Conservation (phyloP, 1,284 basidiomycete species). For the Microbotryum saponariae region DNA sequence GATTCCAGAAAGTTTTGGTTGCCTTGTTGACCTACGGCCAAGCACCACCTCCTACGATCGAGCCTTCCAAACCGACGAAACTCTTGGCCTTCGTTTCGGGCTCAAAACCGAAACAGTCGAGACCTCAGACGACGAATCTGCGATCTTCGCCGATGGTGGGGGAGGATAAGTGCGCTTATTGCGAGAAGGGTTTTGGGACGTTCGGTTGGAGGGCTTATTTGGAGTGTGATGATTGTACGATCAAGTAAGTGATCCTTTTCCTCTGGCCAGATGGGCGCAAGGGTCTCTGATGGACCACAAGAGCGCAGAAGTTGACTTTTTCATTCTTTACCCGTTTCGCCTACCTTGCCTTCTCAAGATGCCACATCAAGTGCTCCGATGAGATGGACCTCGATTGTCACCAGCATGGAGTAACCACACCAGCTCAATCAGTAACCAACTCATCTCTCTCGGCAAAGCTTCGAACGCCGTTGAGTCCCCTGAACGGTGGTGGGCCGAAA, state of each 20-base stretch:
- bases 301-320: neutral
- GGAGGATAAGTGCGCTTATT: conserved; percentile 63
- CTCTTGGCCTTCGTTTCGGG: conserved; percentile 3
- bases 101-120: conserved; percentile 34
- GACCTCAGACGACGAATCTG: neutral
- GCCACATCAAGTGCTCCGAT: conserved; percentile 29
- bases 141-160: neutral
- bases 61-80: conserved; percentile 12
- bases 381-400: conserved; percentile 1
- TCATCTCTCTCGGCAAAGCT: neutral
- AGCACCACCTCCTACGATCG: neutral
- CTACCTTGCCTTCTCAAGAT: neutral
- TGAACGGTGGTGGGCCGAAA: conserved; percentile 1
- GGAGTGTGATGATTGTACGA: conserved; percentile 79
- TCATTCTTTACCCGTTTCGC: neutral
- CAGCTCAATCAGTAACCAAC: neutral
- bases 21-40: conserved; percentile 11
- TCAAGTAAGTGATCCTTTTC: conserved; percentile 48
- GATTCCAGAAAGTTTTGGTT: conserved; percentile 49
- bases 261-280: too few species aligned
- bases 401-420: neutral
- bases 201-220: conserved; percentile 71
- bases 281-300: neutral
- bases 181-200: conserved; percentile 62
- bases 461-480: neutral